phyloP scores from a whole-genome alignment of 208 protist species.

The Leishmania amazonensis region DNA sequence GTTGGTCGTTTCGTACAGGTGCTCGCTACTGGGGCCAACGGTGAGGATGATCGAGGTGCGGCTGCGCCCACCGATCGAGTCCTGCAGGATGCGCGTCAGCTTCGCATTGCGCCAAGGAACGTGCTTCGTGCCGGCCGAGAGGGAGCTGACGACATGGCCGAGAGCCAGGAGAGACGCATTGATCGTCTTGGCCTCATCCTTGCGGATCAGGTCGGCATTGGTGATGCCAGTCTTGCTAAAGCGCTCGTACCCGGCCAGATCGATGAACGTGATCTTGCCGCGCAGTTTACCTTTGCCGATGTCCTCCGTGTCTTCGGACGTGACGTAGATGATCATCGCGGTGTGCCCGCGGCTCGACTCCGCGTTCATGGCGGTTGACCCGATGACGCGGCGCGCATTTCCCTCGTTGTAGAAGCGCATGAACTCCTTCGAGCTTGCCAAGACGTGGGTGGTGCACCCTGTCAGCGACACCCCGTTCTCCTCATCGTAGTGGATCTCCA shows the following conservation, averaged over 20 bases:
- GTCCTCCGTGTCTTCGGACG: conserved; percentile 60
- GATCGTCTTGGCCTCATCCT: conserved; percentile 92
- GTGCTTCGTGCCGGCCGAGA: conserved; percentile 70
- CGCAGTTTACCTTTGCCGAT: conserved; percentile 45
- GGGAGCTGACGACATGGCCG: conserved; percentile 82
- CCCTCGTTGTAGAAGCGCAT: conserved; percentile 86
- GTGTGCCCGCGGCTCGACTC: conserved; percentile 90
- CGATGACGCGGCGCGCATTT: conserved; percentile 82
- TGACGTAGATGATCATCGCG: conserved; percentile 76
- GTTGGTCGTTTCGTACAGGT: conserved; percentile 88
- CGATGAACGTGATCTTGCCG: conserved; percentile 92
- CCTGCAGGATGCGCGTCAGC: conserved; percentile 91
- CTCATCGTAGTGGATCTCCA: conserved; percentile 80
- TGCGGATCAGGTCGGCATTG: conserved; percentile 71
- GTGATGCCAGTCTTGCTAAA: conserved; percentile 91
- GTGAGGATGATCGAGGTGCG: conserved; percentile 90
- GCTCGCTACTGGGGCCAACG: conserved; percentile 83
- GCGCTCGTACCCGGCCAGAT: conserved; percentile 90
- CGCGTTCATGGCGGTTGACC: conserved; percentile 90
- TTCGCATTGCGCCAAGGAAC: conserved; percentile 94
- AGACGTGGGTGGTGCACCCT: conserved; percentile 65
- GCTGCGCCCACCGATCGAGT: conserved; percentile 91
- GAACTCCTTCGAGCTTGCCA: conserved; percentile 67
- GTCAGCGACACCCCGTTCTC: conserved; percentile 73
- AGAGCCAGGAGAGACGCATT: conserved; percentile 88